Percentiles rank a stretch among this genome's conserved stretches.
Evolutionary conservation across 2,329 filamentous ascomycete genomes (phyloP).

Genomic region (Exserohilum turcica): DNA sequence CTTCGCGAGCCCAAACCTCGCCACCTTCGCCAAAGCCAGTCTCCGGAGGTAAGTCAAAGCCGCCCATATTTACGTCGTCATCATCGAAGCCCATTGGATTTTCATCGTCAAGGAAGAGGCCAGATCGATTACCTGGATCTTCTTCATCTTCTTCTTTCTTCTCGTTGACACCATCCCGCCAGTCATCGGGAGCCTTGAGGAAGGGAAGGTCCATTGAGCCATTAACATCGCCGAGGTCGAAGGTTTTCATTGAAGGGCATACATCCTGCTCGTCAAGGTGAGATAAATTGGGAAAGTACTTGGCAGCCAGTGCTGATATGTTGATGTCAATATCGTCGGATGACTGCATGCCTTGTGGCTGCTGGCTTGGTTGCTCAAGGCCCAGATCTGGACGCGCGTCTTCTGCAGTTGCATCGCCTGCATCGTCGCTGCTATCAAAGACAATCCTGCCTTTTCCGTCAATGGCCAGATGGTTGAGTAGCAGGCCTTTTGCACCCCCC

Average conservation of each 20-base stretch:
- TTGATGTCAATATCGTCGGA: slow-evolving; percentile 76
- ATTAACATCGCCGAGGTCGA: slow-evolving; percentile 85
- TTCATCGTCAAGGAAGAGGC: slow-evolving; percentile 84
- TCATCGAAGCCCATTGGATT: slow-evolving; percentile 80
- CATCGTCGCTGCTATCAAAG: slow-evolving; percentile 96
- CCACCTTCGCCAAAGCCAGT: slow-evolving; percentile 93
- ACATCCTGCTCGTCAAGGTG: slow-evolving; percentile 84
- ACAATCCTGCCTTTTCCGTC: slow-evolving; percentile 91
- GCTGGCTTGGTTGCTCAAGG: slow-evolving; percentile 44
- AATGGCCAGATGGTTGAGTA: slow-evolving; percentile 96
- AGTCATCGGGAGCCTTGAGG: slow-evolving; percentile 85
- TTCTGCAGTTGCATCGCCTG: slow-evolving; percentile 58
- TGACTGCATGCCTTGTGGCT: slow-evolving; percentile 45
- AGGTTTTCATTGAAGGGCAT: slow-evolving; percentile 91
- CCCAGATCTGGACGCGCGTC: slow-evolving; percentile 53
- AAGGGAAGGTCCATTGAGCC: slow-evolving; percentile 90
- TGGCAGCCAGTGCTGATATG: slow-evolving; percentile 71
- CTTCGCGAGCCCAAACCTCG: slow-evolving; percentile 92
- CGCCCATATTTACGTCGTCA: slow-evolving; percentile 64
- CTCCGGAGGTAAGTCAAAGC: slow-evolving; percentile 64
- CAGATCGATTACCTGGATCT: slow-evolving; percentile 67
- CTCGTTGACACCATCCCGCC: slow-evolving; percentile 67
- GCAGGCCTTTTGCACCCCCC: slow-evolving; percentile 90
- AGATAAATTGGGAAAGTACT: slow-evolving; percentile 84
- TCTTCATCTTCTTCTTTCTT: slow-evolving; percentile 56